Conservation (phyloP, 108 stramenopile species). For the Pseudonitzschia multiseries region DNA sequence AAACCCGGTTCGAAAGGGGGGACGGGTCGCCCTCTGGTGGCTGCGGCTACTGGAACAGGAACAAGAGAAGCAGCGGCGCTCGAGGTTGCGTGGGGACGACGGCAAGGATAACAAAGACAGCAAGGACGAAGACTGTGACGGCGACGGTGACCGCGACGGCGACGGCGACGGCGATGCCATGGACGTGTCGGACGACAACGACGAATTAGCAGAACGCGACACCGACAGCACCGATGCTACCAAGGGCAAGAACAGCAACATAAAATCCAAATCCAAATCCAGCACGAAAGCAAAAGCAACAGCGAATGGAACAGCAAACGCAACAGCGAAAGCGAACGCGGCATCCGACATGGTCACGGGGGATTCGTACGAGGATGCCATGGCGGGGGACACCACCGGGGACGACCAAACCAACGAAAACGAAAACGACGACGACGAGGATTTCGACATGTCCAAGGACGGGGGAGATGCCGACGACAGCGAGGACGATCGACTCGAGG, state of each 20-base stretch:
- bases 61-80: not conserved
- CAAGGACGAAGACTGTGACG: constrained; percentile 12
- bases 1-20: constrained; percentile 35
- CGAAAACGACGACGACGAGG: constrained; percentile 10
- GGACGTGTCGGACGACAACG: not conserved
- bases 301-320: not conserved
- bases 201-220: too few relatives aligned
- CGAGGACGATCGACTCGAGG: constrained; percentile 31
- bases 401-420: constrained; percentile 4
- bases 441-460: not conserved
- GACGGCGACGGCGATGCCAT: constrained; percentile 18
- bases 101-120: constrained; percentile 3
- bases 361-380: constrained; percentile 1
- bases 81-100: not conserved
- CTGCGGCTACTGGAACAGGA: constrained; percentile 27
- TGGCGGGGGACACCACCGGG: not conserved
- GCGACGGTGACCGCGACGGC: constrained; percentile 10
- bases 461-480: constrained; percentile 27
- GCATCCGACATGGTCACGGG: not conserved
- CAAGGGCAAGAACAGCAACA: constrained; percentile 5
- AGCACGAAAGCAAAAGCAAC: not conserved
- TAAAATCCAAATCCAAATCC: not conserved
- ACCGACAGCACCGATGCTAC: constrained; percentile 4
- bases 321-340: not conserved
- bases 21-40: constrained; percentile 43